Conservation (phyloP, 2,329 filamentous ascomycete species). For the Ophiosphaerella narmari region DNA sequence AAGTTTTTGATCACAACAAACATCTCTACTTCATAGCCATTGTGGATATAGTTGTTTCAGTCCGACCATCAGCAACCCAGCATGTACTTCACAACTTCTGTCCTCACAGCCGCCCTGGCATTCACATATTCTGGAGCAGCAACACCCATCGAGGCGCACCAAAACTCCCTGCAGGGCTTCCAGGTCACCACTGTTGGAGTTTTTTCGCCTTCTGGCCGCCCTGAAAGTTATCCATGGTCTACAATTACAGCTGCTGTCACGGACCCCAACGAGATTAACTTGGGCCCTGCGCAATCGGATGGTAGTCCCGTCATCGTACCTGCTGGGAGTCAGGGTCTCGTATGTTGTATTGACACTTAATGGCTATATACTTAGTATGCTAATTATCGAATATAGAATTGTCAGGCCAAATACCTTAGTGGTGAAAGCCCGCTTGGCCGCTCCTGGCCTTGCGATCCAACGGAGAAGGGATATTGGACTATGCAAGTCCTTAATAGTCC, state of each 20-base stretch:
- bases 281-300: constrained; percentile 10
- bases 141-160: constrained; percentile 14
- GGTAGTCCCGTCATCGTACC: constrained; percentile 17
- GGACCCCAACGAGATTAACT: constrained; percentile 30
- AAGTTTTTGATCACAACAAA: not conserved
- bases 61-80: not conserved
- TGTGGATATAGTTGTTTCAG: too few relatives aligned
- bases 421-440: constrained; percentile 23
- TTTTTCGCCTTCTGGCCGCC: constrained; percentile 20
- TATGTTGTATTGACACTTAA: not conserved
- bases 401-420: constrained; percentile 28
- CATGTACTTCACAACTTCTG: constrained; percentile 10
- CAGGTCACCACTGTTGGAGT: constrained; percentile 17
- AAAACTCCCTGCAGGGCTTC: constrained; percentile 22
- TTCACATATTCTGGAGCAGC: constrained; percentile 10
- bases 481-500: constrained; percentile 23
- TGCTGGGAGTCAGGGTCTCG: constrained; percentile 19
- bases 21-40: not conserved
- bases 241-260: constrained; percentile 29
- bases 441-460: constrained; percentile 29
- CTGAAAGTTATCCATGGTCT: constrained; percentile 24
- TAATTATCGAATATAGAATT: constrained; percentile 17
- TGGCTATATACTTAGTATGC: not conserved
- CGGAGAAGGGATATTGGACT: constrained; percentile 27
- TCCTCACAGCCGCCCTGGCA: constrained; percentile 12